Conservation (phyloP, 1,284 basidiomycete species). For the Malassezia cuniculi region DNA sequence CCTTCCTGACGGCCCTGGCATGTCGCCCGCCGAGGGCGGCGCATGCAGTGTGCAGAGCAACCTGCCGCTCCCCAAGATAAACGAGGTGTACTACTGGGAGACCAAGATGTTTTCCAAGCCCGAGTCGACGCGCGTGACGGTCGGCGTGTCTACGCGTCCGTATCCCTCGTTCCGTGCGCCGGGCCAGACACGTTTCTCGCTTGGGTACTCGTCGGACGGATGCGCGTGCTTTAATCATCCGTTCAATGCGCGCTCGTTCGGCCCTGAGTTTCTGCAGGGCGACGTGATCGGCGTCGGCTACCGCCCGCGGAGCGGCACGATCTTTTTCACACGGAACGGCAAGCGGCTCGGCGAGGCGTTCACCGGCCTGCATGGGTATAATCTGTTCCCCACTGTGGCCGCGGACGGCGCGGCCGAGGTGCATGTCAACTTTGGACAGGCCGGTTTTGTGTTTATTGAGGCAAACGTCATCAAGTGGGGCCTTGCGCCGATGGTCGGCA, state of each 20-base stretch:
- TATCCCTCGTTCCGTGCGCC: conserved; percentile 41
- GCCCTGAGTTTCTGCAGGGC: conserved; percentile 74
- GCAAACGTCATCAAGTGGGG: conserved; percentile 45
- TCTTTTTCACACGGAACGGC: conserved; percentile 44
- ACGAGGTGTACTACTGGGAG: conserved; percentile 46
- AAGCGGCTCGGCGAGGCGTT: conserved; percentile 42
- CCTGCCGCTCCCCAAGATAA: conserved; percentile 42
- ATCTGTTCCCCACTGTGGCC: conserved; percentile 42
- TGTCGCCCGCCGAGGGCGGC: conserved; percentile 42
- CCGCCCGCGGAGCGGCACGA: conserved; percentile 39
- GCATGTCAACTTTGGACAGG: conserved; percentile 44
- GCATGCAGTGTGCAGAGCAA: conserved; percentile 42
- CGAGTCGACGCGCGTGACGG: conserved; percentile 29
- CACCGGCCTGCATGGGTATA: conserved; percentile 37
- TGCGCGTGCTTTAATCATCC: conserved; percentile 97
- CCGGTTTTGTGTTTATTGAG: conserved; percentile 45
- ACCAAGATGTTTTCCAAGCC: conserved; percentile 45
- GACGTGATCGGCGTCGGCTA: conserved; percentile 44
- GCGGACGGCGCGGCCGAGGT: conserved; percentile 40
- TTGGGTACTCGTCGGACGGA: conserved; percentile 81
- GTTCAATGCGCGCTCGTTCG: conserved; percentile 75
- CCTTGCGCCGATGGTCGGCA: conserved; percentile 43
- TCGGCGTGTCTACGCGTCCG: conserved; percentile 43
- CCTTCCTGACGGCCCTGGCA: conserved; percentile 40
- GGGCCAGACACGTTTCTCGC: conserved; percentile 75